These are phyloP conservation scores for Hyparrhenia diplandra DNA, from an alignment of 176 grass and related monocot species.

Conservation along the genomic window DNA sequence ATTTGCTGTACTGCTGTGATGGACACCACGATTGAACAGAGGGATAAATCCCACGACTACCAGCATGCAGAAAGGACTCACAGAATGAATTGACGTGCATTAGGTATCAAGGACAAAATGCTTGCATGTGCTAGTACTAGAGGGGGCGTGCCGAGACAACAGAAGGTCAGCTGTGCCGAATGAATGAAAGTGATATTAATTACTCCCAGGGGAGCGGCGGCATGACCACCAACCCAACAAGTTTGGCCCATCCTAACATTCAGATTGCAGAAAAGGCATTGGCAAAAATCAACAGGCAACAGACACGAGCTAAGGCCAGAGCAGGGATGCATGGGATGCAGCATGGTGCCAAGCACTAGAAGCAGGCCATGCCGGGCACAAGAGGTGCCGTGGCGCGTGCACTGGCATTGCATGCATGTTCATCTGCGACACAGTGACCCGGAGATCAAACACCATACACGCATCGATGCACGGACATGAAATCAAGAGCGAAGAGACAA, in stretches of 20 bases:
- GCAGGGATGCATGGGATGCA: slow-evolving; percentile 40
- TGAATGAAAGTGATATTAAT: slow-evolving; percentile 18
- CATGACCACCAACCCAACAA: slow-evolving; percentile 23
- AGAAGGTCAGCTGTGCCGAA: slow-evolving; percentile 5
- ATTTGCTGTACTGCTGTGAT: background rate
- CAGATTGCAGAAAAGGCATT: slow-evolving; percentile 28
- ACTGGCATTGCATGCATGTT: slow-evolving; percentile 59
- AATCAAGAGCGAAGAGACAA: slow-evolving; percentile 37
- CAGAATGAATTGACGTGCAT: slow-evolving; percentile 29
- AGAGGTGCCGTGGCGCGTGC: slow-evolving; percentile 20
- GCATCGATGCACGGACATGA: slow-evolving; percentile 50
- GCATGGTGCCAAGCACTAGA: slow-evolving; percentile 19
- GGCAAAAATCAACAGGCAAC: slow-evolving; percentile 1
- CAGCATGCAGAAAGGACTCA: slow-evolving; percentile 23
- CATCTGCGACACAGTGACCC: slow-evolving; percentile 11
- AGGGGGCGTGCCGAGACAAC: slow-evolving; percentile 7
- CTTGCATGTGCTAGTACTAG: slow-evolving; percentile 21
- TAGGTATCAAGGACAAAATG: slow-evolving; percentile 14
- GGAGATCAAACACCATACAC: slow-evolving; percentile 41
- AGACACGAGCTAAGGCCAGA: slow-evolving; percentile 24
- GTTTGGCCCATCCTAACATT: slow-evolving; percentile 23
- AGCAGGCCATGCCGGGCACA: slow-evolving; percentile 4
- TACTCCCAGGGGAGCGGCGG: background rate
- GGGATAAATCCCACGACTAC: background rate
- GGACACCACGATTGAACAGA: slow-evolving; percentile 16